Conservation (phyloP, 2,329 filamentous ascomycete genomes). For the Calonectria ilicicola region DNA sequence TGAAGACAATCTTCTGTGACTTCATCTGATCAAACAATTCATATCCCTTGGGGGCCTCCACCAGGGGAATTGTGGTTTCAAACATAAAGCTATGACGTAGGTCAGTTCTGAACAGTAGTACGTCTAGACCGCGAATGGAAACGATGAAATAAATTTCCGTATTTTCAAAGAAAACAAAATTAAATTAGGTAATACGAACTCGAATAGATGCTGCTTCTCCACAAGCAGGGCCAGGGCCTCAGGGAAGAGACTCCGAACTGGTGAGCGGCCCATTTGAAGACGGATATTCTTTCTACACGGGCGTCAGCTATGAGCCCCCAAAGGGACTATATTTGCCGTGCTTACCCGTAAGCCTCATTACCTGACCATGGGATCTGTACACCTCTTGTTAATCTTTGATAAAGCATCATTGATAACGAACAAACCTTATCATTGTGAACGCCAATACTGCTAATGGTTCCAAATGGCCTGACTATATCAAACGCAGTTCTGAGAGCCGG, state of each 20-base stretch:
- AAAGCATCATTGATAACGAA: too few relatives aligned
- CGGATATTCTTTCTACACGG: constrained; percentile 74
- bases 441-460: constrained; percentile 79
- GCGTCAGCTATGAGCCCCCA: constrained; percentile 7
- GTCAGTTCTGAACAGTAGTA: too few relatives aligned
- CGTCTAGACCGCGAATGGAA: too few relatives aligned
- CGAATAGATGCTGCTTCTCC: constrained; percentile 74
- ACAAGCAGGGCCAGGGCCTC: constrained; percentile 74
- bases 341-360: constrained; percentile 69
- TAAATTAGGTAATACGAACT: constrained; percentile 54
- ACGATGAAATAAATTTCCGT: too few relatives aligned
- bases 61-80: too few relatives aligned
- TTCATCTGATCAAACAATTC: too few relatives aligned
- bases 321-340: too few relatives aligned
- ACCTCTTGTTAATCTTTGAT: constrained; percentile 33
- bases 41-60: too few relatives aligned
- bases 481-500: constrained; percentile 77
- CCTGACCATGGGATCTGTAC: constrained; percentile 74
- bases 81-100: too few relatives aligned
- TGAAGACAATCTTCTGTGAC: too few relatives aligned
- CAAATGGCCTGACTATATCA: constrained; percentile 78
- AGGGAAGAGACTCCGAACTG: constrained; percentile 77
- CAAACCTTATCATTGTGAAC: constrained; percentile 79
- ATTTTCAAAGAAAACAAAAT: too few relatives aligned
- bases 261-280: constrained; percentile 82